These are phyloP conservation scores for Ophiostoma piceae DNA, from an alignment of 2,329 filamentous ascomycete species.

Conservation along the genomic window DNA sequence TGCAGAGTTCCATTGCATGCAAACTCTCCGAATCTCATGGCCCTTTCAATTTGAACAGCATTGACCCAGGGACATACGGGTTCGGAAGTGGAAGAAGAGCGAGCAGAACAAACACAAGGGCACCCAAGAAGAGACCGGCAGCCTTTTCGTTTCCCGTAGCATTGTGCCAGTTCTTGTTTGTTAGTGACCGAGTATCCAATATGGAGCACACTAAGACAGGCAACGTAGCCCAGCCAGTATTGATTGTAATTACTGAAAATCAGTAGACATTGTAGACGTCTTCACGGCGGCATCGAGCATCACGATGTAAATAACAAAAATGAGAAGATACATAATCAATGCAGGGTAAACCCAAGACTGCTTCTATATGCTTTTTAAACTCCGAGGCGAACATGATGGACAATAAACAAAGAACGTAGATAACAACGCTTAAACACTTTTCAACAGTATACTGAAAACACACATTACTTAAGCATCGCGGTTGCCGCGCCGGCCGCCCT, in stretches of 20 bases:
- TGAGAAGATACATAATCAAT: neutral
- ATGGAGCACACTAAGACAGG: neutral
- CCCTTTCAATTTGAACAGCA: neutral
- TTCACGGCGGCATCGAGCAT: neutral
- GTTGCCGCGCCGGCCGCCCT: conserved; percentile 77
- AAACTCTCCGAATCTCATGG: neutral
- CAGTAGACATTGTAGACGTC: neutral
- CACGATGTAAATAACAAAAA: neutral
- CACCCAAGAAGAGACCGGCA: neutral
- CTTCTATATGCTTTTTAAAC: conserved; percentile 5
- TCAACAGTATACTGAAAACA: neutral
- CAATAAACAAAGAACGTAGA: too few species aligned
- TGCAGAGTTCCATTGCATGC: neutral
- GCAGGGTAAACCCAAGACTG: neutral
- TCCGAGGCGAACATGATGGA: neutral
- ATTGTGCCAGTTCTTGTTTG: neutral
- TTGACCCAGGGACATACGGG: neutral
- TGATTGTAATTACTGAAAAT: too few species aligned
- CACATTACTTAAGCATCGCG: conserved; percentile 31
- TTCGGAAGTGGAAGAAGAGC: neutral
- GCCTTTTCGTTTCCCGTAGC: neutral
- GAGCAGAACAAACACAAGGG: neutral
- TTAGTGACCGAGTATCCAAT: neutral
- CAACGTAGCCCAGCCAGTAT: neutral
- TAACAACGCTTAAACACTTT: conserved; percentile 1